A percentile compares a stretch with the other conserved stretches of the same genome.
phyloP scores from a whole-genome alignment of 164 flowering plant species.

The Sedum album region DNA sequence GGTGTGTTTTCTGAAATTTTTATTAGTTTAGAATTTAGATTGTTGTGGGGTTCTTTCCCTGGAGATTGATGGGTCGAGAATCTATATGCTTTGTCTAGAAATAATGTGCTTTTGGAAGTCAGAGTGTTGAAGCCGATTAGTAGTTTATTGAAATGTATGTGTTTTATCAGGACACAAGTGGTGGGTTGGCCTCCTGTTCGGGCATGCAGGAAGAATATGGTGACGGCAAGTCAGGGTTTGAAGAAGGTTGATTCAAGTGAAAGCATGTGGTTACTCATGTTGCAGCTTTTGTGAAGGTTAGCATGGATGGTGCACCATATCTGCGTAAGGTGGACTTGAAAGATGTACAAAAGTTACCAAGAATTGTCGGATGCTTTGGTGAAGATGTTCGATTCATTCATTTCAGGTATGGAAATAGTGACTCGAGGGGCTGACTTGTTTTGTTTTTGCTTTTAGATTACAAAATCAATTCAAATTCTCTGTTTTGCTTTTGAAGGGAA shows the following conservation, averaged over 20 bases:
- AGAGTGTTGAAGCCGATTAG: too few relatives aligned
- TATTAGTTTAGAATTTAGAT: too few relatives aligned
- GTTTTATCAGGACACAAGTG: slow-evolving; percentile 51
- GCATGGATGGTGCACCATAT: slow-evolving; percentile 82
- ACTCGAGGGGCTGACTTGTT: background rate
- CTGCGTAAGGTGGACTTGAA: slow-evolving; percentile 1
- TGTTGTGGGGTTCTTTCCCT: too few relatives aligned
- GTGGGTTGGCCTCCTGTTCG: slow-evolving; percentile 89
- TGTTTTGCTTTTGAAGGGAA: background rate
- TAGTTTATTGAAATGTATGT: background rate
- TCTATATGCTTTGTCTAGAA: too few relatives aligned
- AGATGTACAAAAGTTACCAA: too few relatives aligned
- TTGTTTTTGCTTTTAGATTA: background rate
- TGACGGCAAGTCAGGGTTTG: slow-evolving; percentile 28
- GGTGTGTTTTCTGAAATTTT: too few relatives aligned
- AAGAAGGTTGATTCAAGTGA: slow-evolving; percentile 26
- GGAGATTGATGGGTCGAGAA: too few relatives aligned
- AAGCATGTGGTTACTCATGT: background rate
- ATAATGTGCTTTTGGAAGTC: too few relatives aligned
- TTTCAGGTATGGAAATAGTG: slow-evolving; percentile 34
- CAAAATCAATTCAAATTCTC: background rate
- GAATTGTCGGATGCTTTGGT: slow-evolving; percentile 48
- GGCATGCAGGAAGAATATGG: slow-evolving; percentile 56
- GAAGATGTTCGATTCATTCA: slow-evolving; percentile 78
- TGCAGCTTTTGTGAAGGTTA: slow-evolving; percentile 64